phyloP scores from a whole-genome alignment of 2,329 filamentous ascomycete species.

The Aureobasidium subglaciale region DNA sequence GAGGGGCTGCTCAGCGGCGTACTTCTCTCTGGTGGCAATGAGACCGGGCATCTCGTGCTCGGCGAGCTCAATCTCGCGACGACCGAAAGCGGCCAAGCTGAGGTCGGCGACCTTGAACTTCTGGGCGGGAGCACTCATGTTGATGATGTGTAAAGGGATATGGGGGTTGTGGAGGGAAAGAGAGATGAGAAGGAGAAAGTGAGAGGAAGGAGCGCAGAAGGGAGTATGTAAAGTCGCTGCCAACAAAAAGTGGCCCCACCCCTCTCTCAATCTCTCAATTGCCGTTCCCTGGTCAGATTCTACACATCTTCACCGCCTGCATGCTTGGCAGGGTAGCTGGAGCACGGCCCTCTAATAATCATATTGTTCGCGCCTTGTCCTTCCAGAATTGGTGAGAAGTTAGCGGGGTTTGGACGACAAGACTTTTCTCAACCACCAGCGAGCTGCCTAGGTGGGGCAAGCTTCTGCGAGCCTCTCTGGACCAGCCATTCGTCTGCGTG shows the following conservation, averaged over 20 bases:
- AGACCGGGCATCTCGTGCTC: conserved; percentile 92
- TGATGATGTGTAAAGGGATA: conserved; percentile 27
- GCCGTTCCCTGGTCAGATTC: not conserved
- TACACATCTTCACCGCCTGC: conserved; percentile 6
- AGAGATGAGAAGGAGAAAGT: conserved; percentile 20
- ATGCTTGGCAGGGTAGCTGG: not conserved
- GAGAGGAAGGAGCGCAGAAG: conserved; percentile 14
- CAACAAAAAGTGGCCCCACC: conserved; percentile 15
- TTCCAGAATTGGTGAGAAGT: not conserved
- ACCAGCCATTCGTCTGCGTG: conserved; percentile 2
- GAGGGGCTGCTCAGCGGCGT: conserved; percentile 86
- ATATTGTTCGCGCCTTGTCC: not conserved
- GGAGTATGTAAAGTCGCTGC: not conserved
- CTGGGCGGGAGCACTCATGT: conserved; percentile 69
- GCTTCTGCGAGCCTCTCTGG: not conserved
- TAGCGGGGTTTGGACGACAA: not conserved
- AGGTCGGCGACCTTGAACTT: conserved; percentile 99
- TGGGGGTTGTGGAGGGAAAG: conserved; percentile 15
- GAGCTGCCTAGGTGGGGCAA: not conserved
- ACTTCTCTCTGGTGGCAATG: conserved; percentile 89
- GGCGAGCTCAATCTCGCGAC: conserved; percentile 97
- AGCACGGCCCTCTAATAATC: not conserved
- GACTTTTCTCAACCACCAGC: not conserved
- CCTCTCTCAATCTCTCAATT: conserved; percentile 7
- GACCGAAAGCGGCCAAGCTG: conserved; percentile 91